These are phyloP conservation scores for Schrenkiella parvula DNA, from an alignment of 345 rosid genomes.

Conservation along the genomic window DNA sequence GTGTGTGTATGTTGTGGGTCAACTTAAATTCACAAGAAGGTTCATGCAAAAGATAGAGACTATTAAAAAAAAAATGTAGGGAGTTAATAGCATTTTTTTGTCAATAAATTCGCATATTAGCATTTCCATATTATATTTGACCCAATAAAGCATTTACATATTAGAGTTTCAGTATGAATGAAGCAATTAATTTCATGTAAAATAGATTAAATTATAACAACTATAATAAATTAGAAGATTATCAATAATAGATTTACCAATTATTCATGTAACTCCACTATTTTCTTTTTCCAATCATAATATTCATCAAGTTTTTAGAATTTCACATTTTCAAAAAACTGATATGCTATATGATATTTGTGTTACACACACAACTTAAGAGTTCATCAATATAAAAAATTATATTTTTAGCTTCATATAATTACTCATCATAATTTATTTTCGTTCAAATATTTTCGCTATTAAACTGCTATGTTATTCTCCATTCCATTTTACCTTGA, in stretches of 20 bases:
- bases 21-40: conserved; percentile 16
- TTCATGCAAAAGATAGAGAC: conserved; percentile 10
- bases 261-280: not conserved
- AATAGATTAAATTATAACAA: too few species aligned
- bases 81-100: not conserved
- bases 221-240: too few species aligned
- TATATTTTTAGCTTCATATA: not conserved
- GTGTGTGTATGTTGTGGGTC: conserved; percentile 26
- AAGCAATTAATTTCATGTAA: too few species aligned
- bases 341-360: not conserved
- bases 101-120: too few species aligned
- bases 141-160: too few species aligned
- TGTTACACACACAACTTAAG: not conserved
- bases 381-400: not conserved
- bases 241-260: not conserved
- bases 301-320: not conserved
- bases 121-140: too few species aligned
- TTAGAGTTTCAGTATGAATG: too few species aligned
- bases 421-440: not conserved
- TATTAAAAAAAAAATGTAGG: not conserved
- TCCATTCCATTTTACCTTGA: not conserved
- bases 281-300: not conserved
- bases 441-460: not conserved
- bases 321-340: not conserved
- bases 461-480: not conserved